Percentiles rank a stretch among this genome's conserved stretches.
phyloP scores from a whole-genome alignment of 768 basidiomycete genomes.

The Vararia minispora region DNA sequence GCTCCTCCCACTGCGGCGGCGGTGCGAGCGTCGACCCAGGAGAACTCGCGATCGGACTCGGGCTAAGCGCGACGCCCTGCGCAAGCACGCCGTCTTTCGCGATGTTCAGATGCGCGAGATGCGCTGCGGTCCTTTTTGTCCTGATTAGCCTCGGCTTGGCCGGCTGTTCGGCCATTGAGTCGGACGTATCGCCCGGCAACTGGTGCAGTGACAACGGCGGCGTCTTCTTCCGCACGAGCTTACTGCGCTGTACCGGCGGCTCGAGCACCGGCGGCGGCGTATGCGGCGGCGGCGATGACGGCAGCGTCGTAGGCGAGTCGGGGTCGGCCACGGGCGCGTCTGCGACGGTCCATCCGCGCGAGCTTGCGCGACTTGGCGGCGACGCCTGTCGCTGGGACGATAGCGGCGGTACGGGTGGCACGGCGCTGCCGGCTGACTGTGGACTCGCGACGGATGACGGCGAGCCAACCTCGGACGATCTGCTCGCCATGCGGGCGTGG shows the following conservation, averaged over 20 bases:
- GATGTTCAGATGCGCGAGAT: conserved; percentile 38
- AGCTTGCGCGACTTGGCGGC: conserved; percentile 16
- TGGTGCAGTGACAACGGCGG: conserved; percentile 18
- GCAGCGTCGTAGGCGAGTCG: conserved; percentile 29
- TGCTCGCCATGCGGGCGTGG: conserved; percentile 23
- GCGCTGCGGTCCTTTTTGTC: conserved; percentile 37
- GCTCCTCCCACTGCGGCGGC: conserved; percentile 44
- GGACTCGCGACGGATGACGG: no score
- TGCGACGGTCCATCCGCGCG: conserved; percentile 22
- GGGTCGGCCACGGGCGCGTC: conserved; percentile 19
- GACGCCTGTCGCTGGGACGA: no score
- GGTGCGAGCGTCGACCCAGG: conserved; percentile 29
- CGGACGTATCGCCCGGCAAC: conserved; percentile 32
- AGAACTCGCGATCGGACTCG: conserved; percentile 37
- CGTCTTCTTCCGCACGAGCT: conserved; percentile 27
- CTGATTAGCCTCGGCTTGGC: no score
- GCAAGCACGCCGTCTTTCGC: conserved; percentile 17
- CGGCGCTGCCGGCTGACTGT: no score
- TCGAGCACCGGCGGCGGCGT: conserved; percentile 28
- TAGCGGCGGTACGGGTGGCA: no score
- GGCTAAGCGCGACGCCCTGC: conserved; percentile 1
- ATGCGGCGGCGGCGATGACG: conserved; percentile 27
- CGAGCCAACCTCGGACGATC: conserved; percentile 25
- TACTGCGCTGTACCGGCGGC: conserved; percentile 19
- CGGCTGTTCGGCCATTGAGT: conserved; percentile 39